Evolutionary conservation across 1,284 basidiomycete species (phyloP), one percentile per base, ranked within the genome.

Genomic region (Cutaneotrichosporon dermatis): DNA sequence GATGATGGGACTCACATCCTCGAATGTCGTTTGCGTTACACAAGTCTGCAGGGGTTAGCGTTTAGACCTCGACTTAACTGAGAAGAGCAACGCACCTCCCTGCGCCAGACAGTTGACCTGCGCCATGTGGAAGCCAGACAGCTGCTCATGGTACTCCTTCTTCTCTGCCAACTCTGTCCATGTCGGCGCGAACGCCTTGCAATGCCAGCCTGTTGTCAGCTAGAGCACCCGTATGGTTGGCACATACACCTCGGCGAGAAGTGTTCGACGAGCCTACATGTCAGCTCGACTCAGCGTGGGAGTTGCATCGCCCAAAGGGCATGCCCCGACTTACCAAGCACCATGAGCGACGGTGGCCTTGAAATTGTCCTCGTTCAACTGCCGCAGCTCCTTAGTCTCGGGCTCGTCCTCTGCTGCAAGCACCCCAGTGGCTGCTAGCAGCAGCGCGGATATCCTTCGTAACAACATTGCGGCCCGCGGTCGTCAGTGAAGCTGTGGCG

Each of bases 81-180:
- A 11, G 15, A 9, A 13, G 51, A 13, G 9, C 9, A 43, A 79
- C 87, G 63, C 62, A 89, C 91, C 92, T 69, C 90, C 90, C 72
- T 91, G 81, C 4, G 87, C 82, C 0, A 86, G 82, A 72, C 93
- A 96, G 76, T 95, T 87, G 46, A 96, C 87, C 72, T 92, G 92
- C 0, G 88, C 91, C 60, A 93, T 82, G 57, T 84, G 83, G 10
- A 95, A 85, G 8, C 82, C 81, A 0, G 75, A 66, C 8, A 86
- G 82, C 68, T 83, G 75, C 43, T 82, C 76, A 42, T 83, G 80
- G 46, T 76, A 74, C 60, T 84, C 81, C 58, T 84, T 85, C 41
- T 87, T 83, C 49, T 78, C 72, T 1, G 78, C 80, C 4, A 97
- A 80, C 52, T 86, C 79, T 41, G 84, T 81, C 92, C 94, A 99